Percentiles rank a stretch among this genome's conserved stretches.
phyloP scores from a whole-genome alignment of 352 stramenopile species.

The Globisporangium alternatum region DNA sequence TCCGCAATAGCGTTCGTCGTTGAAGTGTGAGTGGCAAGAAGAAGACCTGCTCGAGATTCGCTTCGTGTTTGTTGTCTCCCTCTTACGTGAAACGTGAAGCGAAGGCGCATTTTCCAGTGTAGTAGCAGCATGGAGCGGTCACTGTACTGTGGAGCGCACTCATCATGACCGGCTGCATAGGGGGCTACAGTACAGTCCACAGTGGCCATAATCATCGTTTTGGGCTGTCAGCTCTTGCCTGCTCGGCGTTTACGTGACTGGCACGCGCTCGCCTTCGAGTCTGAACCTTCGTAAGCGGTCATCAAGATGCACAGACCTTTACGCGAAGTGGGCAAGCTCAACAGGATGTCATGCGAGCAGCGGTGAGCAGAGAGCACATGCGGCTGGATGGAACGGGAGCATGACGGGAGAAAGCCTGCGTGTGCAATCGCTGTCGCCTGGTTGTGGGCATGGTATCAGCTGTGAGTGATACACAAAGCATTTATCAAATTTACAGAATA shows the following conservation, averaged over 20 bases:
- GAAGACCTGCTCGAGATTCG: too few relatives aligned
- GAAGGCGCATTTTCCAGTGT: background rate
- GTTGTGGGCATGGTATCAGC: background rate
- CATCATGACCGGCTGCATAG: background rate
- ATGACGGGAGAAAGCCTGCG: background rate
- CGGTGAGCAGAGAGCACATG: background rate
- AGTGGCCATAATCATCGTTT: background rate
- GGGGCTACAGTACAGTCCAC: background rate
- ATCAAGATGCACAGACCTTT: background rate
- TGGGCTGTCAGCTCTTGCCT: background rate
- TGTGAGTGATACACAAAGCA: background rate
- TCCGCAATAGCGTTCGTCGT: too few relatives aligned
- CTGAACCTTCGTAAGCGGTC: background rate
- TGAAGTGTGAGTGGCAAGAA: too few relatives aligned
- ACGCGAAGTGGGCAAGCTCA: background rate
- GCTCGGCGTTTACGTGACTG: background rate
- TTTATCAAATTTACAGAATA: background rate
- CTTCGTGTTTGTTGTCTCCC: background rate
- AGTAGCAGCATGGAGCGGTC: background rate
- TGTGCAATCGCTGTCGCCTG: conserved; percentile 4
- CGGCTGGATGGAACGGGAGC: background rate
- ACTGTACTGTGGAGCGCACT: background rate
- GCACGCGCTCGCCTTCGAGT: background rate
- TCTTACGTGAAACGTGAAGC: too few relatives aligned
- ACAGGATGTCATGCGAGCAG: background rate